Evolutionary conservation across 2,329 filamentous ascomycete species (phyloP), one percentile per base, ranked within the genome.

Genomic region (Fusarium sp.): DNA sequence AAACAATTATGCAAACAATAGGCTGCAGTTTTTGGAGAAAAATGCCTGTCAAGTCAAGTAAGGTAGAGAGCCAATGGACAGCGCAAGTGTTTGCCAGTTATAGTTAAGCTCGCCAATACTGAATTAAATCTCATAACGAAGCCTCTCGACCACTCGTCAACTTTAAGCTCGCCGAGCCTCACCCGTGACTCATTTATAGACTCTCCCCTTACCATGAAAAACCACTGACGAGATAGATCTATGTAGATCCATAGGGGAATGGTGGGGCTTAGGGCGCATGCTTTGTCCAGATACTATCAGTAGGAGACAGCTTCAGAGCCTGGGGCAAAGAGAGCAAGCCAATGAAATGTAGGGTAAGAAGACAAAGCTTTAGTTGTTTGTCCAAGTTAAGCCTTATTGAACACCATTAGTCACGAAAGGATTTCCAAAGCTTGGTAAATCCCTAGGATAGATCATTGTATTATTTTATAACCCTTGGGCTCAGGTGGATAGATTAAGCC

Each of bases 1-100:
- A 0, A 13, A 9, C 22, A 3, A 17, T 4, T 13, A 1, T 6
- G 5, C 1, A 22, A 18, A 13, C 2, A 9, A 17, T 15, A 17
- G 11, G 6, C 7, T 17, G 5, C 13, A 0, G 10, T 22, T 2
- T n/a, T 47, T 25, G 4, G 11, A 44, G 7, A 7, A 4, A 7
- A 13, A 3, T n/a, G 7, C 12, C 9, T 10, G 11, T 20, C 4
- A 20, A 29, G 27, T 6, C 17, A 22, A 49, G 3, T 5, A 22
- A n/a, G 10, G 7, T 25, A 25, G 25, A 25, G 25, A 1, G 14
- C 10, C 20, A 33, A n/a, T 17, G 46, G 11, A 31, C 4, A 49
- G 14, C 4, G 5, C 14, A 15, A 13, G 27, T 31, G 4, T 49
- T 33, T 22, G 20, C 9, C 14, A 22, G 14, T 17, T 13, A n/a